Percentiles rank a stretch among this genome's conserved stretches.
phyloP scores from a whole-genome alignment of 2,329 filamentous ascomycete species.

The Boeremia exigua region DNA sequence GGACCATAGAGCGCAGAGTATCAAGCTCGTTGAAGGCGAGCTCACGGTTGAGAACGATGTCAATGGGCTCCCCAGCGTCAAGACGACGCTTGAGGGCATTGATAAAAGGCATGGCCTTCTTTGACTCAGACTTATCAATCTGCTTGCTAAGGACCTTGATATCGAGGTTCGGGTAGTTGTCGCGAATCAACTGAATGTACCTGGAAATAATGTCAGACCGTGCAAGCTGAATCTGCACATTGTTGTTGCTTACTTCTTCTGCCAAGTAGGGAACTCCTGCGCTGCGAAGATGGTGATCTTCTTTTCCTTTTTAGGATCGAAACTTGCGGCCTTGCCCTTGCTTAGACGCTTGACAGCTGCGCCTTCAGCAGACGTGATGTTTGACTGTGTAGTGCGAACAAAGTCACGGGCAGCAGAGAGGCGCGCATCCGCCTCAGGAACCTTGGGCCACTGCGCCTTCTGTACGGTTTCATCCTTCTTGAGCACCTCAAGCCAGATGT shows the following conservation, averaged over 20 bases:
- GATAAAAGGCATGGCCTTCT: conserved; percentile 98
- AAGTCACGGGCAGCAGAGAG: conserved; percentile 84
- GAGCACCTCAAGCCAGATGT: conserved; percentile 92
- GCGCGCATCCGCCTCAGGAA: conserved; percentile 67
- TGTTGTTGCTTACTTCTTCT: conserved; percentile 78
- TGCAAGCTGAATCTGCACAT: not conserved
- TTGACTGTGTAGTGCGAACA: conserved; percentile 74
- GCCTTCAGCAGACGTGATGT: conserved; percentile 85
- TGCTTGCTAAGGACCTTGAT: conserved; percentile 81
- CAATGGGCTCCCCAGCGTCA: conserved; percentile 68
- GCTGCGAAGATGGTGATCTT: conserved; percentile 86
- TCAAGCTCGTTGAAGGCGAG: conserved; percentile 84
- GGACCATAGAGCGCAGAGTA: conserved; percentile 78
- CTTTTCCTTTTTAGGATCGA: conserved; percentile 92
- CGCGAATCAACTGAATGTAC: conserved; percentile 43
- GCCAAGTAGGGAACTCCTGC: conserved; percentile 84
- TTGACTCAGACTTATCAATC: conserved; percentile 88
- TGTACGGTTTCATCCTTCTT: conserved; percentile 78
- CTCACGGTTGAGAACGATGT: conserved; percentile 79
- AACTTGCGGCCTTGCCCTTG: conserved; percentile 85
- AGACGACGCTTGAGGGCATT: conserved; percentile 86
- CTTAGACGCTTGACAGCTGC: conserved; percentile 84
- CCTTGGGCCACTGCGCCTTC: conserved; percentile 75
- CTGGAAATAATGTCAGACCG: conserved; percentile 14
- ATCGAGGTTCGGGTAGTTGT: conserved; percentile 61